phyloP scores from a whole-genome alignment of 768 basidiomycete genomes.

The Tylopilus cervinicoccineus region DNA sequence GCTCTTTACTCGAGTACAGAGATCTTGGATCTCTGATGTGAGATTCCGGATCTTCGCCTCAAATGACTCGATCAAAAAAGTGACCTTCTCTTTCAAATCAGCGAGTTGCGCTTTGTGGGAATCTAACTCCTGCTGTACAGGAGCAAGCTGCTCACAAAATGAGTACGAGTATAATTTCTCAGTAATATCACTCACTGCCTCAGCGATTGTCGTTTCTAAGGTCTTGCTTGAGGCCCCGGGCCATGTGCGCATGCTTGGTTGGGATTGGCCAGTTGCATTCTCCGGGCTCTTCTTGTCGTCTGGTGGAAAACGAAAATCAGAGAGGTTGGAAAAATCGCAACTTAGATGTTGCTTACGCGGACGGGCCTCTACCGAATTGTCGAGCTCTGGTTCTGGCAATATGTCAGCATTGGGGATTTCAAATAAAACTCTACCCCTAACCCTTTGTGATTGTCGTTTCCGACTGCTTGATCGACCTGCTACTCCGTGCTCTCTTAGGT shows the following conservation, averaged over 20 bases:
- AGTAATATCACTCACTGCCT: slow-evolving; percentile 25
- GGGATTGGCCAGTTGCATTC: slow-evolving; percentile 5
- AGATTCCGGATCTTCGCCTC: slow-evolving; percentile 38
- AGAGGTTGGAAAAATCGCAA: not conserved
- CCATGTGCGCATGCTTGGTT: not conserved
- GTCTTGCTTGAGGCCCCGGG: slow-evolving; percentile 5
- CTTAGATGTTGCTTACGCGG: slow-evolving; percentile 13
- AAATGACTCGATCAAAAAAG: slow-evolving; percentile 28
- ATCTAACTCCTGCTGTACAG: slow-evolving; percentile 49
- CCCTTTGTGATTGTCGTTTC: slow-evolving; percentile 60
- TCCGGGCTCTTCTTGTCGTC: slow-evolving; percentile 7
- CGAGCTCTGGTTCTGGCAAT: slow-evolving; percentile 24
- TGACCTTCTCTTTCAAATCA: slow-evolving; percentile 29
- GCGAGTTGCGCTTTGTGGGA: slow-evolving; percentile 44
- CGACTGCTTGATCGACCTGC: slow-evolving; percentile 43
- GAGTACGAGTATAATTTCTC: not conserved
- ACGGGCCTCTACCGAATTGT: slow-evolving; percentile 7
- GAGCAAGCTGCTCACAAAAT: slow-evolving; percentile 39
- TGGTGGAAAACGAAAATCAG: not conserved
- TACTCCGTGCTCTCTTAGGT: slow-evolving; percentile 45
- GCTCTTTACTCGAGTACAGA: slow-evolving; percentile 21
- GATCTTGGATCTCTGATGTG: slow-evolving; percentile 31
- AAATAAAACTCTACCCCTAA: slow-evolving; percentile 16
- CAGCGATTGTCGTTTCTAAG: slow-evolving; percentile 21
- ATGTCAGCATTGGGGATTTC: slow-evolving; percentile 9